phyloP scores from a whole-genome alignment of 495 filamentous ascomycete genomes.

The Corynascus novoguineensis region DNA sequence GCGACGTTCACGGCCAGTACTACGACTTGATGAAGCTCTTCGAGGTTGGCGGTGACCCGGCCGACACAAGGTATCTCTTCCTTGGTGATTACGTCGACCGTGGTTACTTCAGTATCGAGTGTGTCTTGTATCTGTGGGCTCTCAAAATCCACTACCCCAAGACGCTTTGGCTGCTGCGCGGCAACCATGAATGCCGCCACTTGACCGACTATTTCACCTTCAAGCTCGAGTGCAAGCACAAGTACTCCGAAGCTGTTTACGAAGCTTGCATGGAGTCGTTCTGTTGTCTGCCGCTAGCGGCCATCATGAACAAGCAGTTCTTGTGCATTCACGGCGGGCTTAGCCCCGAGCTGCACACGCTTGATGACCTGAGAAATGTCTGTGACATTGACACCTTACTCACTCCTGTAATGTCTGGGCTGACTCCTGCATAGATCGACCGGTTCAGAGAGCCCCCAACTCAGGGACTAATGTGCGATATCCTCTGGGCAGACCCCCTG shows the following conservation, averaged over 20 bases:
- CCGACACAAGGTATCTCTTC: constrained; percentile 94
- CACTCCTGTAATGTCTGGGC: not conserved
- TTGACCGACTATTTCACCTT: constrained; percentile 99
- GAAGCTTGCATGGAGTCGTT: constrained; percentile 98
- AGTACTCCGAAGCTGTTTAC: constrained; percentile 93
- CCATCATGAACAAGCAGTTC: constrained; percentile 99
- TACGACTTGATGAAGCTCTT: constrained; percentile 99
- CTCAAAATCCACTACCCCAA: constrained; percentile 99
- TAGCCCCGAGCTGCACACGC: constrained; percentile 89
- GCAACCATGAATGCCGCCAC: constrained; percentile 98
- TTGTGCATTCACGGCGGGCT: constrained; percentile 96
- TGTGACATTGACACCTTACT: constrained; percentile 26
- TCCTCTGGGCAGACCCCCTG: constrained; percentile 97
- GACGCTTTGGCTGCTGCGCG: constrained; percentile 91
- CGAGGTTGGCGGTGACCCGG: constrained; percentile 94
- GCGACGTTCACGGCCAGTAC: constrained; percentile 97
- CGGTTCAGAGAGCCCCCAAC: constrained; percentile 96
- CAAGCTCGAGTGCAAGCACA: constrained; percentile 98
- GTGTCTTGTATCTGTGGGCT: constrained; percentile 94
- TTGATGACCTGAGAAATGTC: constrained; percentile 87
- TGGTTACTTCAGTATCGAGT: constrained; percentile 99
- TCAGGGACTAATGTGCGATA: constrained; percentile 97
- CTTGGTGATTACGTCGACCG: constrained; percentile 96
- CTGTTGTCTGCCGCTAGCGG: constrained; percentile 87
- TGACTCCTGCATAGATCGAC: constrained; percentile 63